Evolutionary conservation across 306 rosid species (phyloP).

Genomic region (Sindora glabra): DNA sequence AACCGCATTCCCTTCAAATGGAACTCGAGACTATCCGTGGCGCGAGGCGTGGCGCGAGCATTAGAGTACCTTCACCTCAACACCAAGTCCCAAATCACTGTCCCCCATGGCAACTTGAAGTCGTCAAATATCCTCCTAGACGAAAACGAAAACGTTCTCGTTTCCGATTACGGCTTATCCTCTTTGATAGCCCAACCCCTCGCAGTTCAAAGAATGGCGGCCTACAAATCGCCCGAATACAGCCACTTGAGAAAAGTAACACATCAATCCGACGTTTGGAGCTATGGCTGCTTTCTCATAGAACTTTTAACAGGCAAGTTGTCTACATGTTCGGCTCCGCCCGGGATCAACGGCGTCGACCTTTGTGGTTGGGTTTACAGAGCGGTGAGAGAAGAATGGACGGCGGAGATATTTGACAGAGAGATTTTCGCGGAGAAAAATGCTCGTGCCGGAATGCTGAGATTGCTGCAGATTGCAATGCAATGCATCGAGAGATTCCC

Average conservation of each 20-base stretch:
- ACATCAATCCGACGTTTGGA: conserved; percentile 65
- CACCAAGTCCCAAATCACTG: conserved; percentile 16
- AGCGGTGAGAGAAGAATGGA: conserved; percentile 89
- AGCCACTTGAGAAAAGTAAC: conserved; percentile 37
- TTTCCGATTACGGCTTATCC: conserved; percentile 58
- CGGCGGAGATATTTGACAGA: conserved; percentile 68
- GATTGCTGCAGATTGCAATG: conserved; percentile 59
- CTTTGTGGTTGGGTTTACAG: conserved; percentile 59
- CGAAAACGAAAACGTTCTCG: conserved; percentile 38
- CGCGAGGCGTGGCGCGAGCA: conserved; percentile 60
- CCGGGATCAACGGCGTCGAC: conserved; percentile 44
- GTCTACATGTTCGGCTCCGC: conserved; percentile 41
- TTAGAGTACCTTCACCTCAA: conserved; percentile 63
- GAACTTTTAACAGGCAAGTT: conserved; percentile 74
- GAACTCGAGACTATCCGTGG: conserved; percentile 53
- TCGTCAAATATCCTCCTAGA: conserved; percentile 59
- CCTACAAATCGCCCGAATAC: conserved; percentile 61
- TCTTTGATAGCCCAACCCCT: conserved; percentile 61
- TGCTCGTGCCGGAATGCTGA: conserved; percentile 57
- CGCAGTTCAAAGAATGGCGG: conserved; percentile 53
- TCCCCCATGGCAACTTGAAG: conserved; percentile 76
- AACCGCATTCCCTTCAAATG: conserved; percentile 51
- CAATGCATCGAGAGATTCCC: conserved; percentile 51
- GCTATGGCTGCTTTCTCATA: conserved; percentile 63
- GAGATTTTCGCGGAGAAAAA: conserved; percentile 39